Percentiles rank a stretch among this genome's conserved stretches.
Conservation (phyloP, 2,329 filamentous ascomycete species). For the Colletotrichum sp. region DNA sequence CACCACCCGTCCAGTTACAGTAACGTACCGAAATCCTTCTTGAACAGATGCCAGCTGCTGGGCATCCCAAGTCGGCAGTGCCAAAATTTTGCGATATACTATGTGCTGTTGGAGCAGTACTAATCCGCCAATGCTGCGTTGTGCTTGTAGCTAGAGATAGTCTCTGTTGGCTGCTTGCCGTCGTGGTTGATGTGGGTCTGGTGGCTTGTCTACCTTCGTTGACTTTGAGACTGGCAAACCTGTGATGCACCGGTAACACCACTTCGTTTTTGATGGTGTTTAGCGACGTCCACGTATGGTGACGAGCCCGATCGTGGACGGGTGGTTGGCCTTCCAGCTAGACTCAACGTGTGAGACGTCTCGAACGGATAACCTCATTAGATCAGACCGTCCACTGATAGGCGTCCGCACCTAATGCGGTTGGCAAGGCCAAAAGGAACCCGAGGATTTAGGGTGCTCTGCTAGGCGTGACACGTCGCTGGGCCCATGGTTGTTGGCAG, state of each 20-base stretch:
- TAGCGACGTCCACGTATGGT: neutral
- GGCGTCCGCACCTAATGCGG: neutral
- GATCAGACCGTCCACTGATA: conserved; percentile 8
- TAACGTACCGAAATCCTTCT: neutral
- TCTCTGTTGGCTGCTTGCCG: neutral
- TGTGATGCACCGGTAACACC: neutral
- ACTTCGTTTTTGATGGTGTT: neutral
- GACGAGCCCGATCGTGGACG: neutral
- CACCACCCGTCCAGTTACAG: neutral
- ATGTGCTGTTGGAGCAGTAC: neutral
- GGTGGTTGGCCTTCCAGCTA: neutral
- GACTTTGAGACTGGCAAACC: neutral
- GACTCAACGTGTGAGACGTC: conserved; percentile 9
- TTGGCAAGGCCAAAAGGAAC: neutral
- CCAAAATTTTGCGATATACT: neutral
- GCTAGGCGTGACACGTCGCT: conserved; percentile 9
- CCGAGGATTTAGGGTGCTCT: neutral
- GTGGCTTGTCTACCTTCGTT: neutral
- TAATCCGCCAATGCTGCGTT: neutral
- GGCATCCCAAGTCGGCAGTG: neutral
- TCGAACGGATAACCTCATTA: neutral
- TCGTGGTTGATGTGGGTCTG: neutral
- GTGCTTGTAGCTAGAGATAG: neutral
- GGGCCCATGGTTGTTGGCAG: neutral
- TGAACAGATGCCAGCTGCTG: neutral